Evolutionary conservation across 2,329 filamentous ascomycete genomes (phyloP).

Genomic region (Sporothrix pallida): DNA sequence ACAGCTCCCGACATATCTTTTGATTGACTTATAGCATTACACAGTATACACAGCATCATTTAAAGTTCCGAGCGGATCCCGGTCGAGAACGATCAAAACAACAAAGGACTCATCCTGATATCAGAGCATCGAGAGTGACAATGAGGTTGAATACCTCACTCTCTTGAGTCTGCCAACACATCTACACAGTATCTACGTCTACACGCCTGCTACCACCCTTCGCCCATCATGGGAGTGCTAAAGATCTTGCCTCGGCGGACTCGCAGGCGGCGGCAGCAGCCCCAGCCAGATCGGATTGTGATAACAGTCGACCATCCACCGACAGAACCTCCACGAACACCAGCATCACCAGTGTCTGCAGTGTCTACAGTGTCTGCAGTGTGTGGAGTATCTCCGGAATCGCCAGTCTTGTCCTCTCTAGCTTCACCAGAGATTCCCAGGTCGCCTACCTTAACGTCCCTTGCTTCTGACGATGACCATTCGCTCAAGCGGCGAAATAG

Average conservation of each 20-base stretch:
- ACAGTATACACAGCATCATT: background rate
- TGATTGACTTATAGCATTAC: background rate
- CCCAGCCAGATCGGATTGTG: background rate
- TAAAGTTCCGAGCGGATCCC: background rate
- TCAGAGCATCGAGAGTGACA: background rate
- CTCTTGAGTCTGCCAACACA: background rate
- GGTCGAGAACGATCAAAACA: background rate
- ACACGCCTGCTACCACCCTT: background rate
- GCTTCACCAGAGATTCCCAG: too few species aligned
- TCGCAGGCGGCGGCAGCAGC: background rate
- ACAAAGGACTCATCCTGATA: background rate
- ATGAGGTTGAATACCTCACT: background rate
- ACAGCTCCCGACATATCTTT: background rate
- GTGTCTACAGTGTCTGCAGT: too few species aligned
- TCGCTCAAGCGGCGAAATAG: conserved; percentile 7
- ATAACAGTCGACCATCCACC: background rate
- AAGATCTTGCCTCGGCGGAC: conserved; percentile 6
- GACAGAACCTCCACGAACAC: background rate
- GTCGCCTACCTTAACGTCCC: too few species aligned
- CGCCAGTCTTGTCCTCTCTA: too few species aligned
- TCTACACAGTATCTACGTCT: too few species aligned
- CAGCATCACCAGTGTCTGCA: too few species aligned
- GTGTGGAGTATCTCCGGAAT: too few species aligned
- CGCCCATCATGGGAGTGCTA: background rate
- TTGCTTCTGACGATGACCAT: background rate